phyloP scores from a whole-genome alignment of 2,329 filamentous ascomycete species.

The Dendrostoma leiphaemia region DNA sequence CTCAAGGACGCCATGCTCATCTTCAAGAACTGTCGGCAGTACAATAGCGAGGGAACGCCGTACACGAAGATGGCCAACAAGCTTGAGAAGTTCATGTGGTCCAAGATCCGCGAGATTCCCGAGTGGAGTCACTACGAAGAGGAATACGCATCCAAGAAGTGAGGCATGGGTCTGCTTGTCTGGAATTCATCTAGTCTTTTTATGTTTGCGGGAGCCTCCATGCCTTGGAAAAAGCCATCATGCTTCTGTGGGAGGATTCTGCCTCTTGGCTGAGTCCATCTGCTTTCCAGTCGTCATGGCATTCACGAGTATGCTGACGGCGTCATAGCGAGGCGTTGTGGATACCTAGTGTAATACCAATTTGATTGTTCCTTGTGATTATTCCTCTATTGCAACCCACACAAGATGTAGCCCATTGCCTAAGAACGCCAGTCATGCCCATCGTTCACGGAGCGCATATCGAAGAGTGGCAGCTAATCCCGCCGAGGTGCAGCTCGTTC shows the following conservation, averaged over 20 bases:
- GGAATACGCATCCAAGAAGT: background rate
- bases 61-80: constrained; percentile 96
- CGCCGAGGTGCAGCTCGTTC: too few relatives aligned
- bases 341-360: background rate
- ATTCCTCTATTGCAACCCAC: too few relatives aligned
- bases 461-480: too few relatives aligned
- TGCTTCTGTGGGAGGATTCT: background rate
- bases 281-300: background rate
- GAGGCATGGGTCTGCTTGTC: too few relatives aligned
- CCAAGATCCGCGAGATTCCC: constrained; percentile 84
- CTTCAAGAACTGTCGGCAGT: constrained; percentile 91
- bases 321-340: background rate
- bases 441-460: too few relatives aligned
- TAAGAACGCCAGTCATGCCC: too few relatives aligned
- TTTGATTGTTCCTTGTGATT: background rate
- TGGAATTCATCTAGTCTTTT: background rate
- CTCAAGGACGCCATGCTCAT: constrained; percentile 84
- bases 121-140: constrained; percentile 75
- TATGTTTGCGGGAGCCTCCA: background rate
- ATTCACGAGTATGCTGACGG: background rate
- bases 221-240: too few relatives aligned
- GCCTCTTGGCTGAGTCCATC: background rate
- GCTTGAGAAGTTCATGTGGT: constrained; percentile 93
- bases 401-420: too few relatives aligned
- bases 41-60: constrained; percentile 92